Evolutionary conservation across 116 monocot genomes (phyloP), one percentile per base, ranked within the genome.

Genomic region (Posidonia oceanica): DNA sequence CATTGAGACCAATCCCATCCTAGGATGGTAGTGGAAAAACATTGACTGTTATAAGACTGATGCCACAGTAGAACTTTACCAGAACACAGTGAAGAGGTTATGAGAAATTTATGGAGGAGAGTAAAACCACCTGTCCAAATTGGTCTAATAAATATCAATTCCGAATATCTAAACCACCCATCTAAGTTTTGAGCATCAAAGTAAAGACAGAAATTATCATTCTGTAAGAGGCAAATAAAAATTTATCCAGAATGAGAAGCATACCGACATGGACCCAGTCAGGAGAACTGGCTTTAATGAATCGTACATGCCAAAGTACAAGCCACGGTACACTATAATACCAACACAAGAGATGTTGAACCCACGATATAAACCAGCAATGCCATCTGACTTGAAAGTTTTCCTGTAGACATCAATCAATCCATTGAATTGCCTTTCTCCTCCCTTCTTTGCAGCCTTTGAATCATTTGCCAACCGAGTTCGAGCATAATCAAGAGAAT

Each of bases 401-500:
- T 87, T 92, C 41, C 72, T 53, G 74, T 92, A 92, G 39, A 88
- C 91, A 80, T 91, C 91, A 42, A 91, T 37, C 15, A 91, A 78
- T 18, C 91, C 91, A 73, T 91, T 82, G 61, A 87, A 87, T 54
- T 91, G 91, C 18, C 85, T 80, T 55, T 75, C 85, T 7, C 91
- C 87, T 20, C 87, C 91, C 65, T 80, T 82, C 77, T 87, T 91
- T 52, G 84, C 78, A 13, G 84, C 78, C 52, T 87, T 91, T 14
- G 87, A 61, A 69, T 91, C 91, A 55, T 80, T 91, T 29, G 91
- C 81, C 54, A 91, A 61, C 63, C 85, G 81, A 23, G 87, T 91
- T 60, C 85, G 77, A 18, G 87, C 91, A 72, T 91, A 91, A 67
- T 91, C 91, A 3, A 87, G 80, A 22, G 90, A 90, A 80, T 90